phyloP scores from a whole-genome alignment of 257 asterid species.

The Salvia splendens region DNA sequence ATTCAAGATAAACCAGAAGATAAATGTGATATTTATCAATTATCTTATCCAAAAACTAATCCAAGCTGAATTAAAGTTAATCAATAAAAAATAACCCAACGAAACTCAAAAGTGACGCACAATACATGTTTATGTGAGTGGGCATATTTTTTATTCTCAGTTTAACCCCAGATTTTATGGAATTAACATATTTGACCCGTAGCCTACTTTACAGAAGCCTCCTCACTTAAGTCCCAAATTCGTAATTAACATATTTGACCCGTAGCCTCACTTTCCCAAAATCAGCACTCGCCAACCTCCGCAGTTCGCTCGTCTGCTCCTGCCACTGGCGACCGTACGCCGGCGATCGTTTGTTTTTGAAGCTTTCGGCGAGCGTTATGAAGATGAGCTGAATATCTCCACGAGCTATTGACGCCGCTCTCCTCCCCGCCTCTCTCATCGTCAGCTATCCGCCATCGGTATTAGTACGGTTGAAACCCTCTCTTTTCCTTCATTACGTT shows the following conservation, averaged over 20 bases:
- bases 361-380: background rate
- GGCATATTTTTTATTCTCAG: background rate
- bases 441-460: background rate
- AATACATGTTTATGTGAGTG: too few species aligned
- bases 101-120: too few species aligned
- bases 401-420: background rate
- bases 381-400: background rate
- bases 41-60: too few species aligned
- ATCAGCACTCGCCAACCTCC: conserved; percentile 2
- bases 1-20: too few species aligned
- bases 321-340: background rate
- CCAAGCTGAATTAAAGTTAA: too few species aligned
- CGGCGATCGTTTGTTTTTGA: background rate
- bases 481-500: background rate
- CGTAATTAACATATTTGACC: too few species aligned
- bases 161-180: background rate
- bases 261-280: too few species aligned
- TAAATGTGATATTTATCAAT: too few species aligned
- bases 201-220: too few species aligned
- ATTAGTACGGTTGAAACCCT: background rate
- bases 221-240: background rate
- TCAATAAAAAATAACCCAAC: too few species aligned
- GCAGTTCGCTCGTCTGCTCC: background rate
- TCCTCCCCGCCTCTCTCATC: too few species aligned
- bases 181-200: background rate